Evolutionary conservation across 768 basidiomycete species (phyloP).

Genomic region (Kwoniella heveanensis): DNA sequence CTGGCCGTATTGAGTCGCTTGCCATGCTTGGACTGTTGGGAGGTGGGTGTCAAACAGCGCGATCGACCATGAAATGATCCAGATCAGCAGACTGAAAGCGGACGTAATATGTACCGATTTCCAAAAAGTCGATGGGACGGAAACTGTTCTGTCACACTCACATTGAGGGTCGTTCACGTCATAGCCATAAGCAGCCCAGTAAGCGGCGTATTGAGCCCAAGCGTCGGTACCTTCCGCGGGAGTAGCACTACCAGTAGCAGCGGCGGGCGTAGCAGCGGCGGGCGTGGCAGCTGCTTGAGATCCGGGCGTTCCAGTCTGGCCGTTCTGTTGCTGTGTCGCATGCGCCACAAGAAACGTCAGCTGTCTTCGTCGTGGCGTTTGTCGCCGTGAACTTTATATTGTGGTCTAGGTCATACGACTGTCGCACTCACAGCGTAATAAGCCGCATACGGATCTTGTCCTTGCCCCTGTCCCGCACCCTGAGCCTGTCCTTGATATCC

Average conservation of each 20-base stretch:
- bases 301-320: constrained; percentile 26
- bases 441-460: constrained; percentile 43
- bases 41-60: no score
- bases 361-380: no score
- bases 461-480: constrained; percentile 13
- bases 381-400: background rate
- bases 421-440: constrained; percentile 42
- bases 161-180: constrained; percentile 55
- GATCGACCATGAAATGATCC: no score
- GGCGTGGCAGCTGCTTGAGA: constrained; percentile 26
- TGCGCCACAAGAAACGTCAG: background rate
- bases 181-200: constrained; percentile 55
- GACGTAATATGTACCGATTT: no score
- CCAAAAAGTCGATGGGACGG: no score
- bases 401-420: background rate
- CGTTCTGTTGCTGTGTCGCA: constrained; percentile 30
- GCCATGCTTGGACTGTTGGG: constrained; percentile 52
- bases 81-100: no score
- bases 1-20: constrained; percentile 47
- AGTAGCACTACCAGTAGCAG: constrained; percentile 33
- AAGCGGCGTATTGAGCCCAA: constrained; percentile 51
- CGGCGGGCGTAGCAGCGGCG: constrained; percentile 33
- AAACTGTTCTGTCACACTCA: no score
- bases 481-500: constrained; percentile 5
- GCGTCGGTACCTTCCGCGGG: constrained; percentile 41